Percentiles rank a stretch among this genome's conserved stretches.
Evolutionary conservation across 2,329 filamentous ascomycete genomes (phyloP).

Genomic region (Cadophora gregata): DNA sequence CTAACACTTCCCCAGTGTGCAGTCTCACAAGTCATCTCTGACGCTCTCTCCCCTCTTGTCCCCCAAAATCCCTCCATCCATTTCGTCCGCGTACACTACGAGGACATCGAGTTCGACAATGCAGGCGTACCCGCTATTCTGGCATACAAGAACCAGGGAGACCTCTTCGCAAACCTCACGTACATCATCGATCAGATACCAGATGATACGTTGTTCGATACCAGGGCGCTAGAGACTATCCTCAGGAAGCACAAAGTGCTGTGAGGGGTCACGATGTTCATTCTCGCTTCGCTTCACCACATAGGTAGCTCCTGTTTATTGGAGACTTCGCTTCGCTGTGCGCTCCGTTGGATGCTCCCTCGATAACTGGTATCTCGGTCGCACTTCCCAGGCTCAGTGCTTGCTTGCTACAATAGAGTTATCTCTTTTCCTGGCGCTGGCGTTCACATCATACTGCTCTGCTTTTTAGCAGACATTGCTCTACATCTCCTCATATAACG

Average conservation of each 20-base stretch:
- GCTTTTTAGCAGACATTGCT: not conserved
- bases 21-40: conserved; percentile 79
- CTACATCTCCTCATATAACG: not conserved
- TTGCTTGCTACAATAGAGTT: not conserved
- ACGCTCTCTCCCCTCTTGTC: conserved; percentile 78
- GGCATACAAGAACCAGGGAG: conserved; percentile 85
- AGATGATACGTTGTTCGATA: conserved; percentile 65
- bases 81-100: conserved; percentile 90
- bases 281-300: not conserved
- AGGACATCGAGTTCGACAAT: conserved; percentile 92
- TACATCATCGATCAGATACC: conserved; percentile 88
- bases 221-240: conserved; percentile 57
- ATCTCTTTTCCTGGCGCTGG: not conserved
- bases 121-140: conserved; percentile 86
- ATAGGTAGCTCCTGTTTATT: not conserved
- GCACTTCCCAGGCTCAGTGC: not conserved
- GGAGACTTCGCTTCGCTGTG: not conserved
- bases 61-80: conserved; percentile 72
- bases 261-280: conserved; percentile 10
- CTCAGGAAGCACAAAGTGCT: conserved; percentile 58
- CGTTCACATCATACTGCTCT: not conserved
- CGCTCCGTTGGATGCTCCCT: not conserved
- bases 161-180: conserved; percentile 88
- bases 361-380: not conserved
- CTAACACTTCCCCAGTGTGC: conserved; percentile 66